Evolutionary conservation across 2,329 filamentous ascomycete species (phyloP), one percentile per base, ranked within the genome.

Genomic region (Beauveria sp.): DNA sequence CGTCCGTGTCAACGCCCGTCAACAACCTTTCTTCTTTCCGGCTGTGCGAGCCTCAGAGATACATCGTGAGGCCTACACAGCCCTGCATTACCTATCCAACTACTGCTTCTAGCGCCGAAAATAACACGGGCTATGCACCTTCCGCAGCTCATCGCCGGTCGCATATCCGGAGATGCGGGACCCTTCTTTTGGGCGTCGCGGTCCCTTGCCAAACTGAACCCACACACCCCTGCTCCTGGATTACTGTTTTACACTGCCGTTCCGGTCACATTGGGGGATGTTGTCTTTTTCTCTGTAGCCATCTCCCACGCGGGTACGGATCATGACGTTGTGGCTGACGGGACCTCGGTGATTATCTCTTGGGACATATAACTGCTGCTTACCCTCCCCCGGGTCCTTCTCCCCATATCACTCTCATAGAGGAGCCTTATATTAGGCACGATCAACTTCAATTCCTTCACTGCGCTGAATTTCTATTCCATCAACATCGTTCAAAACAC

Each of bases 251-350:
- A 18, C 20, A 20, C 48, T 42, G 24, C 20, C 38, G 45, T 58
- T 31, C 40, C 20, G 7, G 55, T 49, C 26, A 14, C 8, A 49
- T 42, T 40, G 28, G 1, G 4, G 38, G n/a, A 31, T 58, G n/a
- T 7, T 46, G n/a, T 46, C 9, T 31, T 22, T 14, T 42, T 34
- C 20, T 38, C n/a, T 12, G 42, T n/a, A 16, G 5, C 26, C 5
- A 22, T 16, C n/a, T 46, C n/a, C 10, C 31, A 16, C 16, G 18
- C n/a, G 22, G 14, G 31, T 5, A 18, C 4, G 18, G 14, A n/a
- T n/a, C 22, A 55, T 61, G 59, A 61, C 59, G 59, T 18, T 22
- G 59, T 50, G 59, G 59, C 59, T 61, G 51, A 34, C 42, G 40
- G 40, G 14, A 28, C 50, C 58, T 61, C 58, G 34, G 24, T 61